Evolutionary conservation across 768 basidiomycete genomes (phyloP), one percentile per base, ranked within the genome.

Genomic region (Naematelia encephala): DNA sequence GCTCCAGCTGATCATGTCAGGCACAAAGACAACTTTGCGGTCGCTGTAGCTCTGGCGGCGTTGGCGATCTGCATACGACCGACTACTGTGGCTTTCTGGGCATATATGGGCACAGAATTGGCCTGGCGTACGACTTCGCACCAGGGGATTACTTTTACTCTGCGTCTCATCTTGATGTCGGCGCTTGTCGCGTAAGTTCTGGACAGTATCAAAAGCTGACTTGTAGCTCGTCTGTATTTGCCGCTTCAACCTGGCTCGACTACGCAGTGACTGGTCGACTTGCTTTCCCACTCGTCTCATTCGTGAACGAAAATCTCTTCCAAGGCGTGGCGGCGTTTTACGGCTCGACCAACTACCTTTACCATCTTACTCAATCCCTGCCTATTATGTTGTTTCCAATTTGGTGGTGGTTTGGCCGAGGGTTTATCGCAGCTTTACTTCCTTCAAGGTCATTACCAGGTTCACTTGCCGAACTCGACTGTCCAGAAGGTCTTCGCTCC

Each of bases 51-150:
- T 0, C 82, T 91, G 48, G 90, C 88, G 5, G 89, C 87, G 0
- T 61, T 90, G 5, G 86, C 90, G 0, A 91, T 89, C 65, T 83
- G 86, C 51, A 79, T 94, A 23, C 82, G 96, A n/a, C 88, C 93
- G 1, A 96, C 93, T 1, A 94, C 88, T 66, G 85, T 84, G 3
- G 81, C 94, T 10, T 83, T 96, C 22, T 98, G 94, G 94, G 55
- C 83, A 3, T 89, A 84, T 67, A 79, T 93, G 55, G 84, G 87
- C 44, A 60, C 74, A 0, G 78, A 81, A 52, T 78, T 91, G 4
- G 63, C 87, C 1, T n/a, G 57, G 3, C 52, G 64, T 4, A 29
- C 22, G 10, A 14, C 23, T 1, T 28, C 27, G 25, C 4, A 34
- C 5, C 21, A 22, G 11, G 57, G 62, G 4, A 5, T 53, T 3